A percentile compares a stretch with the other conserved stretches of the same genome.
These are phyloP conservation scores for Delitschia confertaspora DNA, from an alignment of 495 filamentous ascomycete genomes.

Conservation along the genomic window DNA sequence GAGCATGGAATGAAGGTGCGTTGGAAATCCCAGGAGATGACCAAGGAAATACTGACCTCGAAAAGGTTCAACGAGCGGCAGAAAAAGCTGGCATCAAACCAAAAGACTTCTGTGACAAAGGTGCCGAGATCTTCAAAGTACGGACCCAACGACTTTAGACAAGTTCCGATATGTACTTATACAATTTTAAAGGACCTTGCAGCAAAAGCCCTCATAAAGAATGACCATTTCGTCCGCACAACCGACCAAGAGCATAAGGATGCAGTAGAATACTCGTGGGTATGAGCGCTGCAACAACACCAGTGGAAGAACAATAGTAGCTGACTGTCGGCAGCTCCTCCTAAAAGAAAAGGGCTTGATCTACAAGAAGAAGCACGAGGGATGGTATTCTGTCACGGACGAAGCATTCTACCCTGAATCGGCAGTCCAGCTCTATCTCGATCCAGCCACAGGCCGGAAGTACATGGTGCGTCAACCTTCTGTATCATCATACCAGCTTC, in stretches of 20 bases:
- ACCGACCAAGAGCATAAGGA: constrained; percentile 73
- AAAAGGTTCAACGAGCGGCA: constrained; percentile 75
- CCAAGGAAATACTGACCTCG: constrained; percentile 1
- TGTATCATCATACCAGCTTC: too few relatives aligned
- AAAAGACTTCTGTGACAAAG: constrained; percentile 55
- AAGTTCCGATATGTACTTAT: constrained; percentile 1
- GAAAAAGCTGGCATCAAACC: constrained; percentile 52
- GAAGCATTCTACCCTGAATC: constrained; percentile 88
- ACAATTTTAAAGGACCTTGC: constrained; percentile 52
- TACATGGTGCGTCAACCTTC: constrained; percentile 47
- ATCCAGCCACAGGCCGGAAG: constrained; percentile 71
- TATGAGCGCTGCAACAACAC: constrained; percentile 29
- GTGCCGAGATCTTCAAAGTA: constrained; percentile 53
- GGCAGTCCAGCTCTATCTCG: constrained; percentile 61
- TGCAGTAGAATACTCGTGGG: constrained; percentile 89
- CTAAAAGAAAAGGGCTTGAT: constrained; percentile 68
- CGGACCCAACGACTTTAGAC: background rate
- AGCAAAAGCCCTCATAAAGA: constrained; percentile 52
- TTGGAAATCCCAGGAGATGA: background rate
- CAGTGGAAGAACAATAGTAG: background rate
- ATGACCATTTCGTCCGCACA: constrained; percentile 85
- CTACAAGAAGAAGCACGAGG: constrained; percentile 77
- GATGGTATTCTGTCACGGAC: constrained; percentile 95
- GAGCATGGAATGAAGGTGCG: constrained; percentile 88
- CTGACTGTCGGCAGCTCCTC: constrained; percentile 42